Percentiles rank a stretch among this genome's conserved stretches.
These are phyloP conservation scores for Cocos nucifera DNA, from an alignment of 176 grass and related monocot genomes.

Conservation along the genomic window DNA sequence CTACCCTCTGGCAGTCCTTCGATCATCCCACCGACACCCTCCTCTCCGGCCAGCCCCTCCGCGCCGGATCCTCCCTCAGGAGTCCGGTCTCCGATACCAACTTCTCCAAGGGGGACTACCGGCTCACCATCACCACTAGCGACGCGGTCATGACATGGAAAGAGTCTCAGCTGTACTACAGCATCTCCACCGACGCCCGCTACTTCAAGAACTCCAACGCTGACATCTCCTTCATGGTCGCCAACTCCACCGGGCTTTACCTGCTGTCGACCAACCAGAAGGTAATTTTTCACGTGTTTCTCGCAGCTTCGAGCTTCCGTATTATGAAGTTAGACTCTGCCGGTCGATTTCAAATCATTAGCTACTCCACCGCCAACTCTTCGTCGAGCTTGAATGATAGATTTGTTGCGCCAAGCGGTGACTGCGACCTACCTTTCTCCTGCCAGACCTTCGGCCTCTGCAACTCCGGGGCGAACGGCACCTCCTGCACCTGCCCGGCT, in stretches of 20 bases:
- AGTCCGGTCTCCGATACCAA: constrained; percentile 18
- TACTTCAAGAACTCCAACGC: constrained; percentile 36
- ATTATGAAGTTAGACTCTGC: constrained; percentile 36
- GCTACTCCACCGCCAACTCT: constrained; percentile 51
- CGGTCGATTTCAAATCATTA: constrained; percentile 42
- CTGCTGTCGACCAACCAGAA: constrained; percentile 22
- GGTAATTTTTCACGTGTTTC: constrained; percentile 25
- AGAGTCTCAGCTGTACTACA: constrained; percentile 49
- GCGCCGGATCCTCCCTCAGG: constrained; percentile 29
- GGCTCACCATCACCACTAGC: constrained; percentile 10
- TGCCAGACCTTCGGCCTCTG: constrained; percentile 55
- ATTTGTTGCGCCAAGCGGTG: constrained; percentile 38
- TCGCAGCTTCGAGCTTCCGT: constrained; percentile 36
- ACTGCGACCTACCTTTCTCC: constrained; percentile 54
- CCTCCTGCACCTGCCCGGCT: constrained; percentile 51
- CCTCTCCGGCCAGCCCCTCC: constrained; percentile 45
- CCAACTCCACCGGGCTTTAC: constrained; percentile 52
- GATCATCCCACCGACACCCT: constrained; percentile 55
- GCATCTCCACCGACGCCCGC: constrained; percentile 46
- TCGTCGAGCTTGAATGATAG: constrained; percentile 23
- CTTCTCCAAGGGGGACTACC: constrained; percentile 41
- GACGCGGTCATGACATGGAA: constrained; percentile 51
- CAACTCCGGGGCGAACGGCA: constrained; percentile 21
- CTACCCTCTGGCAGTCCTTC: constrained; percentile 75
- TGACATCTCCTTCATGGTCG: constrained; percentile 36